A percentile compares a stretch with the other conserved stretches of the same genome.
phyloP scores from a whole-genome alignment of 805 yeast species.

The Ogataea allantospora region DNA sequence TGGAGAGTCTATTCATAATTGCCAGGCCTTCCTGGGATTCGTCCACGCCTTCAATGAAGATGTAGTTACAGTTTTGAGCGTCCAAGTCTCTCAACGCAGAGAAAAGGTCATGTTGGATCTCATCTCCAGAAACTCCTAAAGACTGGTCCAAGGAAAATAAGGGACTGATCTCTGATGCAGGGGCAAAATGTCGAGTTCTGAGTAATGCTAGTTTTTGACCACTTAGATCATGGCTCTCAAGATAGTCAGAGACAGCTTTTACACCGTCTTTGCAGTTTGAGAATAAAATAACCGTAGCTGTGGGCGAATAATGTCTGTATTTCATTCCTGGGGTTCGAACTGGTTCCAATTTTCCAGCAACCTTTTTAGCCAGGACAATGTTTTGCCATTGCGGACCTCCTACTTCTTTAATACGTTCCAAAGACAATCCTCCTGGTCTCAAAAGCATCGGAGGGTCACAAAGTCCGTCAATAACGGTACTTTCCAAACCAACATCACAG shows the following conservation, averaged over 20 bases:
- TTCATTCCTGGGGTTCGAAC: slow-evolving; percentile 98
- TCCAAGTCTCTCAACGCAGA: slow-evolving; percentile 74
- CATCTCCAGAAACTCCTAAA: slow-evolving; percentile 48
- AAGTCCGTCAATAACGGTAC: slow-evolving; percentile 91
- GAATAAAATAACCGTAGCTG: slow-evolving; percentile 74
- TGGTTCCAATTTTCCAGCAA: slow-evolving; percentile 62
- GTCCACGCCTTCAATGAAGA: slow-evolving; percentile 80
- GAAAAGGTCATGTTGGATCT: slow-evolving; percentile 76
- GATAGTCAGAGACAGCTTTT: slow-evolving; percentile 14
- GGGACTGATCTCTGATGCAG: slow-evolving; percentile 16
- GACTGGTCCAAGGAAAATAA: slow-evolving; percentile 31
- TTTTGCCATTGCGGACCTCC: slow-evolving; percentile 73
- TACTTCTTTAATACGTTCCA: slow-evolving; percentile 62
- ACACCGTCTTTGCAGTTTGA: slow-evolving; percentile 47
- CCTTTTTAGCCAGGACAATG: slow-evolving; percentile 60
- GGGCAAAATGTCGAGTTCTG: slow-evolving; percentile 39
- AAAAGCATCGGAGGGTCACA: slow-evolving; percentile 80
- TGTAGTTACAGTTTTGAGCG: slow-evolving; percentile 60
- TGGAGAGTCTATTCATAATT: slow-evolving; percentile 84
- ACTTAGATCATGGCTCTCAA: slow-evolving; percentile 10
- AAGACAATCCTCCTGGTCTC: slow-evolving; percentile 91
- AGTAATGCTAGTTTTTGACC: slow-evolving; percentile 50
- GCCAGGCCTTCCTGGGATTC: slow-evolving; percentile 85
- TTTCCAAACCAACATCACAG: slow-evolving; percentile 86
- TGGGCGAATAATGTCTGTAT: slow-evolving; percentile 91